These are phyloP conservation scores for Chalciporus piperatus DNA, from an alignment of 768 basidiomycete genomes.

Conservation along the genomic window DNA sequence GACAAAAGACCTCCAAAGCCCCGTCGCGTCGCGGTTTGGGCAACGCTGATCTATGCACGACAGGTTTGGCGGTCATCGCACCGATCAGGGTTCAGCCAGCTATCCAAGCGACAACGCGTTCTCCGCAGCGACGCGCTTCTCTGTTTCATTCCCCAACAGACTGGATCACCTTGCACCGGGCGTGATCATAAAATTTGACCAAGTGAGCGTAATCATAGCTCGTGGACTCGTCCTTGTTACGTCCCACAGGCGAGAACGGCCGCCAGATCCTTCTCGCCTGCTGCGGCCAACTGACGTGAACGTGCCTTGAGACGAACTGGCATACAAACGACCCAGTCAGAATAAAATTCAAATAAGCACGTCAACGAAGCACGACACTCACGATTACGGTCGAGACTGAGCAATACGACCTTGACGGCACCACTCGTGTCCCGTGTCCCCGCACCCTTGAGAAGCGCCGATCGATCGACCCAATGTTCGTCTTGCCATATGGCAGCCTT, in stretches of 20 bases:
- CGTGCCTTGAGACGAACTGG: conserved; percentile 91
- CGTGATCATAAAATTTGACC: not conserved
- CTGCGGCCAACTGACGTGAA: conserved; percentile 79
- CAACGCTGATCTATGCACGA: conserved; percentile 6
- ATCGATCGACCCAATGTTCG: conserved; percentile 88
- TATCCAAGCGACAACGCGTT: conserved; percentile 10
- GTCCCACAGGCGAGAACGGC: conserved; percentile 49
- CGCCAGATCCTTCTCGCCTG: conserved; percentile 83
- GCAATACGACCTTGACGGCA: conserved; percentile 79
- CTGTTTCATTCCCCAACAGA: conserved; percentile 3
- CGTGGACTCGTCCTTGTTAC: conserved; percentile 11
- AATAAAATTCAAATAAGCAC: conserved; percentile 10
- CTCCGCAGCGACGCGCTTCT: conserved; percentile 5
- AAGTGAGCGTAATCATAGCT: not conserved
- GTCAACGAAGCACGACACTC: conserved; percentile 33
- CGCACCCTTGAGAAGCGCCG: conserved; percentile 56
- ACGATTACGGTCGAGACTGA: conserved; percentile 93
- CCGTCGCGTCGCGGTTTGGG: conserved; percentile 4
- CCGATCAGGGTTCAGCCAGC: not conserved
- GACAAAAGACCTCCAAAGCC: not conserved
- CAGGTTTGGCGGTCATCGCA: conserved; percentile 17
- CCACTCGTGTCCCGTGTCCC: conserved; percentile 36
- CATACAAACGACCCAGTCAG: conserved; percentile 1
- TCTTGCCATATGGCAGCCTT: conserved; percentile 92
- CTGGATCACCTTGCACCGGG: conserved; percentile 1